A percentile compares a stretch with the other conserved stretches of the same genome.
Conservation (phyloP, 768 basidiomycete species). For the Kwoniella sp. region DNA sequence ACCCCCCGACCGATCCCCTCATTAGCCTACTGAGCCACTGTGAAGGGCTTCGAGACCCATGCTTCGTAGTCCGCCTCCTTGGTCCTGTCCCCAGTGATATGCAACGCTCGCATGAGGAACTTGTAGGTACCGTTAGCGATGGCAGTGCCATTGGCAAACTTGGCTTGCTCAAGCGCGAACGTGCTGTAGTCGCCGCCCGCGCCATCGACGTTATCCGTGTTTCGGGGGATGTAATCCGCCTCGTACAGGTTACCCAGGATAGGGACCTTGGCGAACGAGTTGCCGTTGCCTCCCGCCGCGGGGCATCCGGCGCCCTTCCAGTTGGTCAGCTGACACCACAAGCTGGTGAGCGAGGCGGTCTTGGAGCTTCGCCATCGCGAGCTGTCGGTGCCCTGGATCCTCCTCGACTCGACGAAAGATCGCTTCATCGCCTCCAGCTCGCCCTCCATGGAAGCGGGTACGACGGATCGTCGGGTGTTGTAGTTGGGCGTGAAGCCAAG, state of each 20-base stretch:
- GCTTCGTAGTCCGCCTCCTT: constrained; percentile 55
- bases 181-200: constrained; percentile 44
- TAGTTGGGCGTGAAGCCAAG: constrained; percentile 43
- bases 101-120: constrained; percentile 54
- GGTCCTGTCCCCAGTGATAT: constrained; percentile 53
- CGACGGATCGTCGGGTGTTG: constrained; percentile 11
- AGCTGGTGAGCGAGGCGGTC: constrained; percentile 6
- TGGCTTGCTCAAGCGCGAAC: constrained; percentile 30
- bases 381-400: not conserved
- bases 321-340: constrained; percentile 26
- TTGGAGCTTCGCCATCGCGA: constrained; percentile 1
- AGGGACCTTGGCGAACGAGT: constrained; percentile 50
- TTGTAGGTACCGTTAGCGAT: constrained; percentile 55
- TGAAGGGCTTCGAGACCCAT: constrained; percentile 33
- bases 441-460: not conserved
- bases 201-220: constrained; percentile 41
- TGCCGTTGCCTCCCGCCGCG: constrained; percentile 1
- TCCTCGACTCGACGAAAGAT: constrained; percentile 7
- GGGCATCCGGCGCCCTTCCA: constrained; percentile 24
- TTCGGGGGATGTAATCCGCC: constrained; percentile 55
- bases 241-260: constrained; percentile 57
- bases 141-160: constrained; percentile 52
- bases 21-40: constrained; percentile 3
- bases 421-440: constrained; percentile 3
- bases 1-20: no score